Evolutionary conservation across 257 asterid species (phyloP).

Genomic region (Solanum etuberosum): DNA sequence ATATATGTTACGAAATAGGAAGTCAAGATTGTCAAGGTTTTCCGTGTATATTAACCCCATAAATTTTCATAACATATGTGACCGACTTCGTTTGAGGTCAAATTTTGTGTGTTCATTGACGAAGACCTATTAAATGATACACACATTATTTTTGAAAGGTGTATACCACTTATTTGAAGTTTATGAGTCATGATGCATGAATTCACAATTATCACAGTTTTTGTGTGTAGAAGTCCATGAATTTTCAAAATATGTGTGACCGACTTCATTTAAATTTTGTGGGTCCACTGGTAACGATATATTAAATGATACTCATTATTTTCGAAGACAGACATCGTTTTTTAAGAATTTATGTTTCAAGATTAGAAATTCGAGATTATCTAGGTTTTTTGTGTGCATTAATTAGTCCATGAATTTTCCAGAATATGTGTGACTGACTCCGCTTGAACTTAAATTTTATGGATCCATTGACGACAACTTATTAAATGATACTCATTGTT

Average conservation of each 20-base stretch:
- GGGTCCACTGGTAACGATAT: neutral
- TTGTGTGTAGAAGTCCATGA: neutral
- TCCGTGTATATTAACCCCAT: neutral
- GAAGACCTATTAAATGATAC: neutral
- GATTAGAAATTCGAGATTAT: neutral
- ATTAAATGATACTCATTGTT: neutral
- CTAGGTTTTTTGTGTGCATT: neutral
- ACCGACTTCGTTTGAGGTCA: neutral
- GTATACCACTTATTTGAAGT: neutral
- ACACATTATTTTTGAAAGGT: neutral
- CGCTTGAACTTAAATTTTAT: neutral
- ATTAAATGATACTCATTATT: neutral
- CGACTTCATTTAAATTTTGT: neutral
- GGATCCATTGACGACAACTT: neutral
- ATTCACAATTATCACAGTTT: neutral
- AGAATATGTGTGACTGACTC: too few relatives aligned
- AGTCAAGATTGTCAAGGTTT: neutral
- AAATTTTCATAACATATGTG: neutral
- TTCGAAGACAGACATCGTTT: neutral
- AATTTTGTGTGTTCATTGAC: neutral
- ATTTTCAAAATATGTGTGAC: too few relatives aligned
- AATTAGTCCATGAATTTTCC: neutral
- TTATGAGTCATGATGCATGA: neutral
- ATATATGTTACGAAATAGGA: too few relatives aligned
- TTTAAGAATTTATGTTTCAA: neutral